Conservation (phyloP, 352 stramenopile genomes). For the Phytophthora idaei region DNA sequence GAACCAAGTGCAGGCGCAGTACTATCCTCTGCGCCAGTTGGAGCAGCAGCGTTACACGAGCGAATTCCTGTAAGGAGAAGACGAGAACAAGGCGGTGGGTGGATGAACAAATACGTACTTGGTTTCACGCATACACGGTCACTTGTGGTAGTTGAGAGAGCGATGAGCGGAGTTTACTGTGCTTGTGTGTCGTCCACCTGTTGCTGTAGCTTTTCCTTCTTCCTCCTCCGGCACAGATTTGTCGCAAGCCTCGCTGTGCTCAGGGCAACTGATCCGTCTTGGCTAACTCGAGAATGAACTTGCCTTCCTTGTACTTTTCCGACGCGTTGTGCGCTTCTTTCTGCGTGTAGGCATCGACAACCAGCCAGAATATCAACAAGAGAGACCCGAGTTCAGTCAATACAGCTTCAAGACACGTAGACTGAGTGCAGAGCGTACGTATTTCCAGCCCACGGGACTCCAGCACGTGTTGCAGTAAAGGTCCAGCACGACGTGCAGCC, state of each 20-base stretch:
- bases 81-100: slow-evolving; percentile 19
- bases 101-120: slow-evolving; percentile 20
- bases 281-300: slow-evolving; percentile 97
- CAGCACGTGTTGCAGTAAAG: slow-evolving; percentile 94
- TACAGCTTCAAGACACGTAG: not conserved
- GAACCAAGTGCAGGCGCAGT: slow-evolving; percentile 72
- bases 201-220: slow-evolving; percentile 30
- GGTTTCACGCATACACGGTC: slow-evolving; percentile 21
- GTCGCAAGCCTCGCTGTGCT: slow-evolving; percentile 28
- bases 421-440: slow-evolving; percentile 48
- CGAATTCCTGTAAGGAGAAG: slow-evolving; percentile 52
- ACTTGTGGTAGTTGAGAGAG: slow-evolving; percentile 14
- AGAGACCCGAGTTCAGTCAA: slow-evolving; percentile 3
- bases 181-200: slow-evolving; percentile 41
- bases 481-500: slow-evolving; percentile 93
- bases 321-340: slow-evolving; percentile 91
- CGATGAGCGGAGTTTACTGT: slow-evolving; percentile 26
- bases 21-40: slow-evolving; percentile 60
- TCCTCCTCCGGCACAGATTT: slow-evolving; percentile 6
- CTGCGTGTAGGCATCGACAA: slow-evolving; percentile 35
- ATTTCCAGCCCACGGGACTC: slow-evolving; percentile 94
- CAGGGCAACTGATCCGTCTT: slow-evolving; percentile 68
- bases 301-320: slow-evolving; percentile 97
- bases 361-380: not conserved
- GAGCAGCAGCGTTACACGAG: slow-evolving; percentile 53